Conservation (phyloP, 2,329 filamentous ascomycete genomes). For the Trichophyton rubrum region DNA sequence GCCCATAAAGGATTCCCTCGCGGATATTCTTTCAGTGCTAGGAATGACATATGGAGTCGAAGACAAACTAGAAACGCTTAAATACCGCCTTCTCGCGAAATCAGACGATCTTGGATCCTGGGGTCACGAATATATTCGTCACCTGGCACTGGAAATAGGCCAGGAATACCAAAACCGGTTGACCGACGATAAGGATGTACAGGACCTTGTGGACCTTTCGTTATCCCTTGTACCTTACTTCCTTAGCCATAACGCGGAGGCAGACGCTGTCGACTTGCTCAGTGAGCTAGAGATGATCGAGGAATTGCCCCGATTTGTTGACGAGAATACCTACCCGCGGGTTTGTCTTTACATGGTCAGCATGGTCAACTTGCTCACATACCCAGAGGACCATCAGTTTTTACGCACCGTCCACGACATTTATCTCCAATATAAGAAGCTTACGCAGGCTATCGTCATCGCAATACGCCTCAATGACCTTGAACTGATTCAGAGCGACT, state of each 20-base stretch:
- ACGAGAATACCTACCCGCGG: slow-evolving; percentile 83
- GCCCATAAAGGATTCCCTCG: slow-evolving; percentile 53
- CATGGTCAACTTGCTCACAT: slow-evolving; percentile 96
- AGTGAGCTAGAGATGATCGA: slow-evolving; percentile 97
- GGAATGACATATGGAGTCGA: slow-evolving; percentile 99
- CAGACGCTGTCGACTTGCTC: slow-evolving; percentile 91
- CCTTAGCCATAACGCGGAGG: slow-evolving; percentile 93
- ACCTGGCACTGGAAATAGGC: slow-evolving; percentile 89
- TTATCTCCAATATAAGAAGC: slow-evolving; percentile 85
- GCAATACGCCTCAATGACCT: slow-evolving; percentile 87
- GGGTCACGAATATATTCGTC: slow-evolving; percentile 96
- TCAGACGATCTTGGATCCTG: slow-evolving; percentile 89
- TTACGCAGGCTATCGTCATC: slow-evolving; percentile 83
- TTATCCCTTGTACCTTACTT: slow-evolving; percentile 83
- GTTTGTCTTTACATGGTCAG: slow-evolving; percentile 98
- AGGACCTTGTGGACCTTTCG: slow-evolving; percentile 76
- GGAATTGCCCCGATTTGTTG: slow-evolving; percentile 73
- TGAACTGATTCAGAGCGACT: slow-evolving; percentile 68
- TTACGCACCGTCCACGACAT: slow-evolving; percentile 85
- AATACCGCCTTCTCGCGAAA: slow-evolving; percentile 81
- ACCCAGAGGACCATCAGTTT: slow-evolving; percentile 93
- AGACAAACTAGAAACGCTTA: slow-evolving; percentile 87
- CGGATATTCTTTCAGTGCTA: slow-evolving; percentile 91
- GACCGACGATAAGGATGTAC: slow-evolving; percentile 68
- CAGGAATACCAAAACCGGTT: slow-evolving; percentile 84